phyloP scores from a whole-genome alignment of 176 grass and related monocot genomes.

The Triticum turgidum region DNA sequence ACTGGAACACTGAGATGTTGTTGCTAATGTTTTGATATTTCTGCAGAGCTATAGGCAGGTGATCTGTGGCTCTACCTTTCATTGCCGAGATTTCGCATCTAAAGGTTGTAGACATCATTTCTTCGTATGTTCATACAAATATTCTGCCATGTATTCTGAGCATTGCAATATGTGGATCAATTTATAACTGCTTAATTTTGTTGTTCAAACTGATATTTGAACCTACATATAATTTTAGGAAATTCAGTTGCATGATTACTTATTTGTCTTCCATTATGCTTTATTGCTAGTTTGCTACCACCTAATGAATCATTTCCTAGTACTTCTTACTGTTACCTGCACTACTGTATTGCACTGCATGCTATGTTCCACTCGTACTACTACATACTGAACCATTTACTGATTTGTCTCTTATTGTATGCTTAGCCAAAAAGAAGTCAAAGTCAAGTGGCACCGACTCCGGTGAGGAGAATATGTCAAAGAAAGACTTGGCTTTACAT shows the following conservation, averaged over 20 bases:
- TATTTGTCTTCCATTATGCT: slow-evolving; percentile 10
- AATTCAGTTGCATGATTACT: not conserved
- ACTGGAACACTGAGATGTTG: not conserved
- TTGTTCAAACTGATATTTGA: slow-evolving; percentile 12
- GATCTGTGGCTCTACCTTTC: slow-evolving; percentile 55
- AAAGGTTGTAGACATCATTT: slow-evolving; percentile 60
- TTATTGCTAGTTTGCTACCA: not conserved
- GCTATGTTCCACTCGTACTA: not conserved
- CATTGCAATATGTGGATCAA: not conserved
- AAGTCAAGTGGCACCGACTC: slow-evolving; percentile 71
- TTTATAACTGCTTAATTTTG: not conserved
- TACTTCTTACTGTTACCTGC: not conserved
- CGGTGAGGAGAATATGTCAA: slow-evolving; percentile 74
- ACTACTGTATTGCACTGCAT: not conserved
- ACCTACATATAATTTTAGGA: not conserved
- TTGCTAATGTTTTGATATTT: slow-evolving; percentile 33
- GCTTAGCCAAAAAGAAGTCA: slow-evolving; percentile 68
- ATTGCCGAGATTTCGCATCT: slow-evolving; percentile 58
- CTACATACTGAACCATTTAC: slow-evolving; percentile 9
- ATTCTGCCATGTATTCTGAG: not conserved
- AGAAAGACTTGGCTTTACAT: slow-evolving; percentile 87
- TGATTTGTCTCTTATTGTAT: slow-evolving; percentile 25
- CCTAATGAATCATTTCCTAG: not conserved
- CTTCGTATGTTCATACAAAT: not conserved
- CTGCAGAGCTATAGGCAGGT: slow-evolving; percentile 64